These are phyloP conservation scores for Saccharata proteae DNA, from an alignment of 2,329 filamentous ascomycete genomes.

Conservation along the genomic window DNA sequence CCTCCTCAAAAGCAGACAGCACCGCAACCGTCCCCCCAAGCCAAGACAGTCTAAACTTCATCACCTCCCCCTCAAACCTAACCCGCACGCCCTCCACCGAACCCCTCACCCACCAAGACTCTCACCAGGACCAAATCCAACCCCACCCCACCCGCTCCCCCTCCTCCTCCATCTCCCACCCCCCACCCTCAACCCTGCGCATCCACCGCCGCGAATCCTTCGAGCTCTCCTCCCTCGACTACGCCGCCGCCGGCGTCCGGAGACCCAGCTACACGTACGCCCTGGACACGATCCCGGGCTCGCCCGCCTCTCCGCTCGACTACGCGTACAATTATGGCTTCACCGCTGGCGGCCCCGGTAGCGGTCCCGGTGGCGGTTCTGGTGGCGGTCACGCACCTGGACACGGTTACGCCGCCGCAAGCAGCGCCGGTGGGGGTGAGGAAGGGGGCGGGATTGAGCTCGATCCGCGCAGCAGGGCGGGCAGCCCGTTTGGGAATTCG, in stretches of 20 bases:
- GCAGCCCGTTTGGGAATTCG: not conserved
- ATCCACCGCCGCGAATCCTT: not conserved
- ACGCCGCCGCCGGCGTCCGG: not conserved
- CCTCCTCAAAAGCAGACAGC: not conserved
- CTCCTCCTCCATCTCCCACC: too few species aligned
- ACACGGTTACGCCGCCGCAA: not conserved
- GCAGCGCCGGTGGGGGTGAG: not conserved
- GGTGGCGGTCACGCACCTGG: not conserved
- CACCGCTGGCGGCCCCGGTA: not conserved
- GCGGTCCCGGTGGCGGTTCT: not conserved
- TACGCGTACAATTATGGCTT: too few species aligned
- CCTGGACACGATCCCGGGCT: not conserved
- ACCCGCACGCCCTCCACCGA: too few species aligned
- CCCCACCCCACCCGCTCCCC: too few species aligned
- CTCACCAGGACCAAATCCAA: too few species aligned
- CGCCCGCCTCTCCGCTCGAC: not conserved
- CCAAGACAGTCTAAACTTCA: not conserved
- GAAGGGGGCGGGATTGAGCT: not conserved
- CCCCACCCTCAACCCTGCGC: not conserved
- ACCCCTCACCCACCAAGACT: too few species aligned
- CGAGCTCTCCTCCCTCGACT: not conserved
- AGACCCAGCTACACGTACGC: not conserved
- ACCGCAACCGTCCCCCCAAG: conserved; percentile 1
- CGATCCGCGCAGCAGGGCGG: not conserved
- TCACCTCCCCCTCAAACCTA: not conserved